phyloP scores from a whole-genome alignment of 352 stramenopile genomes.

The Pythium rishiriense region DNA sequence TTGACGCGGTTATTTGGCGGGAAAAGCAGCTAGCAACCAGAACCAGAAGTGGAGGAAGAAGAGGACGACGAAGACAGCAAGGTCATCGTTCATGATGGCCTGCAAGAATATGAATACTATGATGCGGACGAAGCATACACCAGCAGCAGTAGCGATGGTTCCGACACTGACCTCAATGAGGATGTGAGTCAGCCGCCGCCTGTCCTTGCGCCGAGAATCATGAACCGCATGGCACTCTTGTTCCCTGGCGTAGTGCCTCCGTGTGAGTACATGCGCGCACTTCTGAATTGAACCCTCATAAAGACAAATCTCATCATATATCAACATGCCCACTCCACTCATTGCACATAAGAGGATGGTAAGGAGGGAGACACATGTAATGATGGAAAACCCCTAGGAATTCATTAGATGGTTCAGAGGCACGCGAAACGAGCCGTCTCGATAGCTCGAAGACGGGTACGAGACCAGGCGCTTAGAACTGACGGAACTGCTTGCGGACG shows the following conservation, averaged over 20 bases:
- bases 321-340: background rate
- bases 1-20: conserved; percentile 33
- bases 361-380: no score
- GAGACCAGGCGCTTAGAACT: conserved; percentile 88
- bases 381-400: conserved; percentile 25
- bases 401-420: conserved; percentile 24
- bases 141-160: background rate
- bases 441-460: background rate
- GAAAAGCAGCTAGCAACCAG: conserved; percentile 24
- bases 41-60: conserved; percentile 11
- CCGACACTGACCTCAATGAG: background rate
- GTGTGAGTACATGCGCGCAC: conserved; percentile 26
- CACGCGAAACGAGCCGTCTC: conserved; percentile 1
- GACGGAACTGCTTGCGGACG: conserved; percentile 99
- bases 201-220: conserved; percentile 11
- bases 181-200: background rate
- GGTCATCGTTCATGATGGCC: background rate
- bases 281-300: conserved; percentile 21
- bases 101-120: background rate
- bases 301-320: background rate
- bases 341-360: background rate
- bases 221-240: conserved; percentile 26
- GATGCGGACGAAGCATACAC: conserved; percentile 3
- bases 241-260: conserved; percentile 24
- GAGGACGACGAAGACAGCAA: background rate